Evolutionary conservation across 1,284 basidiomycete species (phyloP).

Genomic region (Heterobasidion parviporum): DNA sequence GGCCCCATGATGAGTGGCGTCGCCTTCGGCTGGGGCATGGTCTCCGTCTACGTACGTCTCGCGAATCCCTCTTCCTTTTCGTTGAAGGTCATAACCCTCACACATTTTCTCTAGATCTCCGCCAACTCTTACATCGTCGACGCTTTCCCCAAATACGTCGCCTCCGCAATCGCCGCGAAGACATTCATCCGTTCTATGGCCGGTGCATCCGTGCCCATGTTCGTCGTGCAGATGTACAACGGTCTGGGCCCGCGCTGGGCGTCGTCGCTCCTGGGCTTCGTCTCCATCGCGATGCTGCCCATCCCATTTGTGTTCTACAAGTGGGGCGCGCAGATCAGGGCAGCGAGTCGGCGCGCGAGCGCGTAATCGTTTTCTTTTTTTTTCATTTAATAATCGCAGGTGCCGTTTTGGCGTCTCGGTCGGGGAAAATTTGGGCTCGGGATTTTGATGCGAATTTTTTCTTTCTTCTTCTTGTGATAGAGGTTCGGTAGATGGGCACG

Average conservation of each 20-base stretch:
- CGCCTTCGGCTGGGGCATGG: slow-evolving; percentile 39
- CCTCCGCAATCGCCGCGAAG: slow-evolving; percentile 23
- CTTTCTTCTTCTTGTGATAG: too few species aligned
- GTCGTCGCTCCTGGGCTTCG: slow-evolving; percentile 29
- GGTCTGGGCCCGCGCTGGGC: slow-evolving; percentile 45
- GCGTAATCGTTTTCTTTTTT: not conserved
- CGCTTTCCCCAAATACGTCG: slow-evolving; percentile 28
- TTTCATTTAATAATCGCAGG: too few species aligned
- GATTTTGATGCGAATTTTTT: too few species aligned
- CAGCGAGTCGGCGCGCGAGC: not conserved
- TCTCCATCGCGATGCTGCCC: slow-evolving; percentile 28
- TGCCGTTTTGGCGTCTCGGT: too few species aligned
- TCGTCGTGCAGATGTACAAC: slow-evolving; percentile 37
- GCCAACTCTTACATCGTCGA: slow-evolving; percentile 38
- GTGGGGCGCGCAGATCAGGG: not conserved
- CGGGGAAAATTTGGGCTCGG: too few species aligned
- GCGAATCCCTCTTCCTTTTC: not conserved
- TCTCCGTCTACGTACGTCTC: slow-evolving; percentile 20
- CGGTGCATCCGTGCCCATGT: slow-evolving; percentile 39
- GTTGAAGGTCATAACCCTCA: not conserved
- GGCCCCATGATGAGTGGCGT: slow-evolving; percentile 31
- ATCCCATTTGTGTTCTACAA: not conserved
- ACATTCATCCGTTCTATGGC: slow-evolving; percentile 37
- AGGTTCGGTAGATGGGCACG: too few species aligned
- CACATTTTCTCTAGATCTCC: slow-evolving; percentile 21